phyloP scores from a whole-genome alignment of 306 rosid genomes.

The Inga oerstediana region DNA sequence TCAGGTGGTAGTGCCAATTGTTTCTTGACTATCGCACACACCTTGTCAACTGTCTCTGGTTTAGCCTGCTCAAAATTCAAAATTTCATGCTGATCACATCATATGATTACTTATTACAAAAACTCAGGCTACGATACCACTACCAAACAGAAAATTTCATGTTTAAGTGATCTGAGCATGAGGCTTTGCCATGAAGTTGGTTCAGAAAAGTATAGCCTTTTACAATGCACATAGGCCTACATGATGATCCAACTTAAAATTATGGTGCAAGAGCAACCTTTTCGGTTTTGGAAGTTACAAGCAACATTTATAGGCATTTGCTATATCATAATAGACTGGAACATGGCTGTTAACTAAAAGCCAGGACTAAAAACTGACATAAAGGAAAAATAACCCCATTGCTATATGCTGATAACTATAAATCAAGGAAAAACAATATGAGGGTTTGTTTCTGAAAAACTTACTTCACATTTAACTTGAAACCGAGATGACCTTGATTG shows the following conservation, averaged over 20 bases:
- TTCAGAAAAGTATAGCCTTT: not conserved
- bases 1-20: conserved; percentile 73
- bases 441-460: conserved; percentile 22
- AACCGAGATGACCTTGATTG: conserved; percentile 42
- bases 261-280: not conserved
- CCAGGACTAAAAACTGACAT: not conserved
- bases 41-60: conserved; percentile 76
- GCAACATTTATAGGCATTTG: not conserved
- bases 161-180: not conserved
- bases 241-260: not conserved
- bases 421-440: not conserved
- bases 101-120: conserved; percentile 2
- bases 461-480: conserved; percentile 63
- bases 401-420: not conserved
- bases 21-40: conserved; percentile 69
- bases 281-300: not conserved
- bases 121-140: conserved; percentile 1
- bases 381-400: not conserved
- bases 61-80: conserved; percentile 59
- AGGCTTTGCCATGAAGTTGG: not conserved
- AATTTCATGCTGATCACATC: not conserved
- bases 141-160: conserved; percentile 30
- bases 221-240: not conserved
- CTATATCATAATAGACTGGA: not conserved
- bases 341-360: not conserved